phyloP scores from a whole-genome alignment of 1,284 basidiomycete species.

The Sanghuangporus weigelae region DNA sequence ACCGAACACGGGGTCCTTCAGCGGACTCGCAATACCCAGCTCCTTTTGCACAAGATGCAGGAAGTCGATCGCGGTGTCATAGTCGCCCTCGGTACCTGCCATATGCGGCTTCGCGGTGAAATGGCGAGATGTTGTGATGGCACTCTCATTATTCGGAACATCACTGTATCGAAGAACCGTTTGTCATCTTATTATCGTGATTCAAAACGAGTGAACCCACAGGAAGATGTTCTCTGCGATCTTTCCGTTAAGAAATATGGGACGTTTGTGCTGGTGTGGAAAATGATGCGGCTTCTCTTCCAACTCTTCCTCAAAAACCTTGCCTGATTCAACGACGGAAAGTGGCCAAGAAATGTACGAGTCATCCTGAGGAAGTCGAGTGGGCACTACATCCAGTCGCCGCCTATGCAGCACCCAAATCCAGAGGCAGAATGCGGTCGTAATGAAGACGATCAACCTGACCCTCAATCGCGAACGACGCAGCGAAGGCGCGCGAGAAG shows the following conservation, averaged over 20 bases:
- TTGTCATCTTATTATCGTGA: neutral
- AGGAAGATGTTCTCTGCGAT: conserved; percentile 17
- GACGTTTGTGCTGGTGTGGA: conserved; percentile 1
- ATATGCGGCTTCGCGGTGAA: conserved; percentile 70
- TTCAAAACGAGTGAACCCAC: neutral
- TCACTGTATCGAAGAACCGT: neutral
- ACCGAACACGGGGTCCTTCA: conserved; percentile 48
- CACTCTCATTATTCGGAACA: conserved; percentile 18
- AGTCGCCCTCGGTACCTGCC: conserved; percentile 62
- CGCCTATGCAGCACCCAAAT: neutral
- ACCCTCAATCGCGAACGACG: neutral
- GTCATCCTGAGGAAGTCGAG: conserved; percentile 4
- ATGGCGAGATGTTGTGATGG: conserved; percentile 39
- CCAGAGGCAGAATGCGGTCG: conserved; percentile 8
- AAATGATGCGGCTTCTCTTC: neutral
- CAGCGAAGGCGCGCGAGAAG: neutral
- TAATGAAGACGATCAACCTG: neutral
- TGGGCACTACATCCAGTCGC: neutral
- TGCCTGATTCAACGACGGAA: neutral
- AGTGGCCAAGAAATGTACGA: conserved; percentile 10
- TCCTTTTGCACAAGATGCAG: conserved; percentile 59
- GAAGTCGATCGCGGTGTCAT: conserved; percentile 58
- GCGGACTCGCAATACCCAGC: conserved; percentile 44
- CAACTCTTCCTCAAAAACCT: neutral
- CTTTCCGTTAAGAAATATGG: conserved; percentile 14